Evolutionary conservation across 371 early-diverging fungal genomes (phyloP).

Genomic region (Entomophthora muscae): DNA sequence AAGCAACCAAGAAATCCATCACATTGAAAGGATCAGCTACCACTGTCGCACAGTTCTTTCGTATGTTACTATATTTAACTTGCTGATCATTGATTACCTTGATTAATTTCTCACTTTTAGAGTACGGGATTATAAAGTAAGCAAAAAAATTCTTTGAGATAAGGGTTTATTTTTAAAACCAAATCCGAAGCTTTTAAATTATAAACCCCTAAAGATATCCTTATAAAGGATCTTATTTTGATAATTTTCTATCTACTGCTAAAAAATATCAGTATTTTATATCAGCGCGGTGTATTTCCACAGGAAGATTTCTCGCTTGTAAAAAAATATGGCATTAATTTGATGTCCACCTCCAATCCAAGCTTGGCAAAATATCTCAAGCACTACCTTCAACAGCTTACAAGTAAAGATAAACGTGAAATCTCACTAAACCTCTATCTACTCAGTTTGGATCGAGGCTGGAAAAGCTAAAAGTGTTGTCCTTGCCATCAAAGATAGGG

Average conservation of each 20-base stretch:
- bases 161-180: background rate
- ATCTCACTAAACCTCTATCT: slow-evolving; percentile 25
- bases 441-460: slow-evolving; percentile 46
- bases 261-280: slow-evolving; percentile 44
- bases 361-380: background rate
- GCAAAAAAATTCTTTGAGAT: background rate
- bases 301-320: slow-evolving; percentile 63
- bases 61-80: slow-evolving; percentile 17
- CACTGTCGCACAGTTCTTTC: slow-evolving; percentile 69
- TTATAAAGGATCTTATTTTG: background rate
- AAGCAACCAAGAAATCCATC: slow-evolving; percentile 18
- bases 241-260: background rate
- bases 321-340: slow-evolving; percentile 64
- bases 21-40: slow-evolving; percentile 58
- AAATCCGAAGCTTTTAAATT: slow-evolving; percentile 1
- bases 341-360: slow-evolving; percentile 48
- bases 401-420: background rate
- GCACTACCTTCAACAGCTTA: background rate
- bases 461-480: slow-evolving; percentile 62
- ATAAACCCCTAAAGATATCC: background rate
- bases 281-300: slow-evolving; percentile 77
- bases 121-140: slow-evolving; percentile 65
- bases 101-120: slow-evolving; percentile 19
- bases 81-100: background rate
- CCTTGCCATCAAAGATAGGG: slow-evolving; percentile 58